Base-by-base conservation (phyloP, 805 yeast genomes). In the Saccharomycopsis capsularis region DNA sequence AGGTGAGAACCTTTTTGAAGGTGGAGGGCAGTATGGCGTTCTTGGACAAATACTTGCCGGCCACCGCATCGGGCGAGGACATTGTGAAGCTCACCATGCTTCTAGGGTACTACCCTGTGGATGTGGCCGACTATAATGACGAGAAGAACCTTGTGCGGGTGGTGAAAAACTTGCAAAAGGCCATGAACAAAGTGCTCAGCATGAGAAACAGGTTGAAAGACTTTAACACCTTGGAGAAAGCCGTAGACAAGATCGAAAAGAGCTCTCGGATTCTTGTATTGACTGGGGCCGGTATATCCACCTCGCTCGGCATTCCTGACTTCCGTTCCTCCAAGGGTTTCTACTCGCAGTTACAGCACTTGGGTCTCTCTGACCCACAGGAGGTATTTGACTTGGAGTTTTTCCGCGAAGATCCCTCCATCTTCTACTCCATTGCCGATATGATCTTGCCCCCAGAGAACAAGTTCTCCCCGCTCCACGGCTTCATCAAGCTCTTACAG, bases 251-350 rank as follows among this genome's bases (percentile, higher is more conserved):
- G 34, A 68, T 90, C 21, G 55, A 68, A n/a, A 67, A 66, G 4
- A 77, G 93, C 0, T 60, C 71, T 13, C 81, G 78, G 37, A 73
- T 89, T 9, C 59, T 90, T 51, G 89, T 89, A 0, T 63, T 89
- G 21, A 86, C 96, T 0, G 97, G 97, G 15, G 97, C 97, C 0
- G 97, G 97, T 22, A 87, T 89, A 47, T 85, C 95, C 32, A 88
- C 96, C 2, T 79, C 88, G 1, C 66, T 88, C 47, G 96, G 96
- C 5, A 89, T 88, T 47, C 96, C 96, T 0, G 96, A 88, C 66
- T 88, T 89, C 66, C 74, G 97, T 61, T 87, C 96, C 0, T 79
- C 86, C n/a, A 73, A 81, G 55, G 97, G 97, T 43, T 75, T 89
- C 47, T 89, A 89, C 64, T 73, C 86, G 1, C 76, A 75, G 58